Evolutionary conservation across 306 rosid genomes (phyloP).

Genomic region (Vicia faba): DNA sequence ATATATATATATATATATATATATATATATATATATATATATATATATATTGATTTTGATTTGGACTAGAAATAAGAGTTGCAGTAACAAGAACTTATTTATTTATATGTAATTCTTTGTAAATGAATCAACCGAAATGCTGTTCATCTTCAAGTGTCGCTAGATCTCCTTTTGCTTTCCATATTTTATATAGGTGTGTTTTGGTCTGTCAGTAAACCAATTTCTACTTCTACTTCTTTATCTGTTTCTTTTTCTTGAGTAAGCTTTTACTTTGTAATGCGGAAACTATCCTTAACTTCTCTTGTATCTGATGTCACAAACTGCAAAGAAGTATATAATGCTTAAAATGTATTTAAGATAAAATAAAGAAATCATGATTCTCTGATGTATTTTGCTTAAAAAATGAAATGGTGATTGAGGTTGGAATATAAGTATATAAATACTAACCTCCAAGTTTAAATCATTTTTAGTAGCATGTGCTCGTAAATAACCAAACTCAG

Average conservation of each 20-base stretch:
- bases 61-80: background rate
- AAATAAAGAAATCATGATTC: too few species aligned
- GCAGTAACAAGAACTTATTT: background rate
- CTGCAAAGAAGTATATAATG: slow-evolving; percentile 44
- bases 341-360: too few species aligned
- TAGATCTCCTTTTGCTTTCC: slow-evolving; percentile 18
- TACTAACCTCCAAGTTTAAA: slow-evolving; percentile 64
- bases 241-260: background rate
- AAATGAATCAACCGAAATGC: background rate
- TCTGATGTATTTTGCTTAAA: too few species aligned
- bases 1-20: too few species aligned
- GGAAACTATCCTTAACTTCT: slow-evolving; percentile 63
- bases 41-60: too few species aligned
- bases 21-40: too few species aligned
- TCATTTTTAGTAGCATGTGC: slow-evolving; percentile 61
- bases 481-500: slow-evolving; percentile 69
- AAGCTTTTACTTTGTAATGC: slow-evolving; percentile 50
- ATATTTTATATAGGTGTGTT: background rate
- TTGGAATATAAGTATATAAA: slow-evolving; percentile 3
- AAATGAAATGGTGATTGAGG: background rate
- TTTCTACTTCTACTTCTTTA: background rate
- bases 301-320: slow-evolving; percentile 55
- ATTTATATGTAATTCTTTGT: background rate
- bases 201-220: background rate
- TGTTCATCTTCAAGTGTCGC: background rate